Evolutionary conservation across 1,139 yeast genomes (phyloP).

Genomic region (Entelexis sorbosivorans): DNA sequence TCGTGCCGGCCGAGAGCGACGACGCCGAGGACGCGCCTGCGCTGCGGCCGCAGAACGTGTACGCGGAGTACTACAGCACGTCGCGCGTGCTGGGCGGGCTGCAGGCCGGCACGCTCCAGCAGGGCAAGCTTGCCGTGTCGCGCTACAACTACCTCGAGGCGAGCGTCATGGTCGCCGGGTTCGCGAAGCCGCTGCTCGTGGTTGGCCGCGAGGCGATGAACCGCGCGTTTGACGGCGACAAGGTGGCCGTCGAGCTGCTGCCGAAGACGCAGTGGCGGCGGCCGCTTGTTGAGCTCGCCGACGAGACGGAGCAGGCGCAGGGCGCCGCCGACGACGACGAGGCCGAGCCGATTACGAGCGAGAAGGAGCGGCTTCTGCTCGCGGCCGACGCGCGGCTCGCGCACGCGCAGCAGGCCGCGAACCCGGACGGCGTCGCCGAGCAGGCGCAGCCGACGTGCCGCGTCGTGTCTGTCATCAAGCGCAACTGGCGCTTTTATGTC

Average conservation of each 20-base stretch:
- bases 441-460: constrained; percentile 63
- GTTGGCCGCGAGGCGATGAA: constrained; percentile 77
- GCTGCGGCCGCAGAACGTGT: constrained; percentile 30
- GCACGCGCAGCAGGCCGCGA: constrained; percentile 28
- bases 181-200: constrained; percentile 71
- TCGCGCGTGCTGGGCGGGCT: constrained; percentile 85
- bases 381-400: constrained; percentile 63
- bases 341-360: constrained; percentile 39
- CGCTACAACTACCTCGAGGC: constrained; percentile 87
- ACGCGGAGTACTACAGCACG: constrained; percentile 67
- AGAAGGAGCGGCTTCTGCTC: constrained; percentile 60
- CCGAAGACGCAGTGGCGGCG: constrained; percentile 84
- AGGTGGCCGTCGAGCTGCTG: constrained; percentile 78
- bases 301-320: constrained; percentile 55
- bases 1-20: constrained; percentile 41
- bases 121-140: constrained; percentile 70
- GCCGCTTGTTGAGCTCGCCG: constrained; percentile 69
- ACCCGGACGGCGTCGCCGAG: constrained; percentile 36
- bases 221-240: constrained; percentile 85
- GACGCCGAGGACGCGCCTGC: constrained; percentile 24
- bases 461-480: constrained; percentile 75
- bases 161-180: constrained; percentile 57
- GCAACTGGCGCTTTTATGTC: constrained; percentile 94
- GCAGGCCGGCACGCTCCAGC: constrained; percentile 75
- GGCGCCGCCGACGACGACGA: constrained; percentile 40